phyloP scores from a whole-genome alignment of 305 asterid species.

The Fraxinus dipetala region DNA sequence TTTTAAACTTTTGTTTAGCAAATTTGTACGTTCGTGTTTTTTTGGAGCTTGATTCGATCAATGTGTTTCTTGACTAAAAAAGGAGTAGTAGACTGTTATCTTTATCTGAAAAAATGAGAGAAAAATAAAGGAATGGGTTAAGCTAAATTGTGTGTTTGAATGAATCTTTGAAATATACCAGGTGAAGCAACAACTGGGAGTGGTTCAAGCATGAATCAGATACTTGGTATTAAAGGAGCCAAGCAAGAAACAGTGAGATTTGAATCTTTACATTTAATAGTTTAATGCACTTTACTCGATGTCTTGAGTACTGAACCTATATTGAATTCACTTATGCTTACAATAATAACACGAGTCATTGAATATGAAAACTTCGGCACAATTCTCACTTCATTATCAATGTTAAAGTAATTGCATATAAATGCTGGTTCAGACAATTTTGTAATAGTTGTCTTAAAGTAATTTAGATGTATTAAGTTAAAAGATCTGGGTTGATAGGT shows the following conservation, averaged over 20 bases:
- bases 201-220: slow-evolving; percentile 85
- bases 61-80: background rate
- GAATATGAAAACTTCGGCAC: background rate
- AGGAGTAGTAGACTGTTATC: background rate
- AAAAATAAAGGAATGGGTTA: background rate
- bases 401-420: background rate
- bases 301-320: background rate
- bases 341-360: background rate
- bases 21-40: background rate
- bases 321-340: background rate
- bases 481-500: background rate
- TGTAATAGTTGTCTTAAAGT: background rate
- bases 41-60: background rate
- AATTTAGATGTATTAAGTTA: background rate
- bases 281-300: background rate
- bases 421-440: background rate
- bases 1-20: background rate
- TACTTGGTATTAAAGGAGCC: slow-evolving; percentile 96
- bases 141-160: slow-evolving; percentile 16
- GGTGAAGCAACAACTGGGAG: slow-evolving; percentile 62
- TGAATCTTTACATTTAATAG: background rate
- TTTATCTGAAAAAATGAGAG: background rate
- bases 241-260: slow-evolving; percentile 75
- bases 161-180: slow-evolving; percentile 41
- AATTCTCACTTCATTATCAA: background rate